Base-by-base conservation (phyloP, 805 yeast species). In the Myxozyma monticola region DNA sequence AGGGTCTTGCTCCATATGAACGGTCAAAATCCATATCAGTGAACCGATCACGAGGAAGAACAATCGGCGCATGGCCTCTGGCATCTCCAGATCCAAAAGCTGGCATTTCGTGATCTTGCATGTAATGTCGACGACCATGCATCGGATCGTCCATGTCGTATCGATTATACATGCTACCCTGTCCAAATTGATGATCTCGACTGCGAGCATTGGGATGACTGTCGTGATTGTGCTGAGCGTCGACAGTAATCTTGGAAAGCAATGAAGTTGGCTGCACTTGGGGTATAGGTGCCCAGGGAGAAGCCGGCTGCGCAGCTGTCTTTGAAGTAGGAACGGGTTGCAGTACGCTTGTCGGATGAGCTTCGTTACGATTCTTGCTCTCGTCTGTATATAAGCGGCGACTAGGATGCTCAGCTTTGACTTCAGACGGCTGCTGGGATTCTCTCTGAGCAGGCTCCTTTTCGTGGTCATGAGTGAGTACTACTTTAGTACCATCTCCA, bases 401-500 rank as follows among this genome's bases (percentile, higher is more conserved):
- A n/a, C n/a, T n/a, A n/a, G n/a, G n/a, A n/a, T n/a, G n/a, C n/a
- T n/a, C n/a, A n/a, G n/a, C n/a, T n/a, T n/a, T n/a, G n/a, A n/a
- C 26, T 10, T 12, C 24, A 8, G 39, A 10, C 12, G 33, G 6
- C 1, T 3, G 15, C 26, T 14, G n/a, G 9, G 26, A 14, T 12
- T 9, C 18, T 35, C 30, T 12, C 34, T 14, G n/a, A n/a, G n/a
- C n/a, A n/a, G n/a, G n/a, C n/a, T n/a, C n/a, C n/a, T n/a, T n/a
- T n/a, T n/a, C n/a, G 17, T 24, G 24, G 12, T 51, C 59, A 22
- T 54, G 60, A 9, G 49, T 30, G 10, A 59, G 41, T 20, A 59
- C 60, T 22, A 59, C 60, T 48, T 59, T 59, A 2, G 62, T 59
- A 10, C 62, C 62, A 29, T 59, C 62, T 5, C 57, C 62, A 42